A percentile compares a stretch with the other conserved stretches of the same genome.
These are phyloP conservation scores for Diaporthe vexans DNA, from an alignment of 2,329 filamentous ascomycete genomes.

Conservation along the genomic window DNA sequence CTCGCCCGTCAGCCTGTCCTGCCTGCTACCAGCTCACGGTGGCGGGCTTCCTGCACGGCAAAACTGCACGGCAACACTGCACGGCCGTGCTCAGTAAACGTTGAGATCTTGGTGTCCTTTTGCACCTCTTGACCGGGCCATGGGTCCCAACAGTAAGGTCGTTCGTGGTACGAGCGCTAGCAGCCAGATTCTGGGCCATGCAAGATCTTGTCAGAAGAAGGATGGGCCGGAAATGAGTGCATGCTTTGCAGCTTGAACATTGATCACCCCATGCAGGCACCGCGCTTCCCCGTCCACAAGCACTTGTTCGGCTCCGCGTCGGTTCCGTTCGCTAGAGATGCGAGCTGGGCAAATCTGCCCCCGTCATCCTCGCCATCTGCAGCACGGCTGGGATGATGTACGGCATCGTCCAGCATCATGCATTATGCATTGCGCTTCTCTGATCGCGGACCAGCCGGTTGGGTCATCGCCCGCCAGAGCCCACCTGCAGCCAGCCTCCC, in stretches of 20 bases:
- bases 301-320: neutral
- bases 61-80: too few relatives aligned
- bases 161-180: too few relatives aligned
- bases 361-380: neutral
- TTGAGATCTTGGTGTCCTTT: neutral
- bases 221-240: neutral
- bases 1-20: too few relatives aligned
- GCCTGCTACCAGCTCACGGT: neutral
- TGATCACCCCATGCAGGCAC: slow-evolving; percentile 13
- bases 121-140: neutral
- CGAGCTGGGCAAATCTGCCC: neutral
- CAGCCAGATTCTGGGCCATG: neutral
- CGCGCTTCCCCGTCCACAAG: slow-evolving; percentile 1
- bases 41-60: neutral
- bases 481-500: neutral
- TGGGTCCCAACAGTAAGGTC: too few relatives aligned
- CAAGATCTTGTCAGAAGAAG: neutral
- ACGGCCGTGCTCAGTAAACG: too few relatives aligned
- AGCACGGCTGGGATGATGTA: neutral
- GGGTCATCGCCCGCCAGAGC: neutral
- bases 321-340: slow-evolving; percentile 8
- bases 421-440: neutral
- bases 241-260: neutral
- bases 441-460: slow-evolving; percentile 3
- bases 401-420: neutral